Evolutionary conservation across 495 filamentous ascomycete genomes (phyloP).

Genomic region (Aspergillus cristatus): DNA sequence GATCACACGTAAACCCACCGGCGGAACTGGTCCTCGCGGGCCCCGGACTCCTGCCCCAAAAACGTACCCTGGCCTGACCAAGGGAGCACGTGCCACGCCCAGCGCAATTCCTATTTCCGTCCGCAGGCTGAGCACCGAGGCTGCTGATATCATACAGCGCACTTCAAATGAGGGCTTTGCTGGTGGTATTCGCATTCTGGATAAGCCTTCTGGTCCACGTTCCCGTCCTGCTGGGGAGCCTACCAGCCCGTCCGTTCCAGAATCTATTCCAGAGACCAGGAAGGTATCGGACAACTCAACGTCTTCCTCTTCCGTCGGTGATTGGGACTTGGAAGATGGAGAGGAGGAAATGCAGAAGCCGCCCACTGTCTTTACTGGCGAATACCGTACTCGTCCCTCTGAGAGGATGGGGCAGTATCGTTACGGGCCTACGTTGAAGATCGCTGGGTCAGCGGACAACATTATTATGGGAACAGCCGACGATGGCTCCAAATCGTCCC

Average conservation of each 20-base stretch:
- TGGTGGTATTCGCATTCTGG: conserved; percentile 2
- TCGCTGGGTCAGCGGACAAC: conserved; percentile 24
- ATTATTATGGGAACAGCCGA: conserved; percentile 23
- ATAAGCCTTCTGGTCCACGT: conserved; percentile 8
- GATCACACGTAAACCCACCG: not conserved
- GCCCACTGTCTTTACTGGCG: conserved; percentile 14
- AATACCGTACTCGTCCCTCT: conserved; percentile 10
- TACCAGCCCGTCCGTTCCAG: not conserved
- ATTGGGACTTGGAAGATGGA: conserved; percentile 5
- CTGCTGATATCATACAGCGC: not conserved
- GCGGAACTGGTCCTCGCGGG: not conserved
- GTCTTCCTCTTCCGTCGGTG: conserved; percentile 5
- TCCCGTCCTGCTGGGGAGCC: conserved; percentile 2
- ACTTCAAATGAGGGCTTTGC: conserved; percentile 1
- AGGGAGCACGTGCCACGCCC: conserved; percentile 1
- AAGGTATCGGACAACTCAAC: not conserved
- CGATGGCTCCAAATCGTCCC: not conserved
- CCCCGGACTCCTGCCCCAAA: conserved; percentile 2
- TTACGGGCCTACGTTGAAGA: conserved; percentile 21
- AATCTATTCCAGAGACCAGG: not conserved
- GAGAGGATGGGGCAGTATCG: not conserved
- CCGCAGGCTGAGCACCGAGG: conserved; percentile 3
- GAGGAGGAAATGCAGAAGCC: conserved; percentile 3
- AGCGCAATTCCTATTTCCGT: conserved; percentile 11
- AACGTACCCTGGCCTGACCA: not conserved